Base-by-base conservation (phyloP, 2,329 filamentous ascomycete species). In the Cladophialophora exuberans region DNA sequence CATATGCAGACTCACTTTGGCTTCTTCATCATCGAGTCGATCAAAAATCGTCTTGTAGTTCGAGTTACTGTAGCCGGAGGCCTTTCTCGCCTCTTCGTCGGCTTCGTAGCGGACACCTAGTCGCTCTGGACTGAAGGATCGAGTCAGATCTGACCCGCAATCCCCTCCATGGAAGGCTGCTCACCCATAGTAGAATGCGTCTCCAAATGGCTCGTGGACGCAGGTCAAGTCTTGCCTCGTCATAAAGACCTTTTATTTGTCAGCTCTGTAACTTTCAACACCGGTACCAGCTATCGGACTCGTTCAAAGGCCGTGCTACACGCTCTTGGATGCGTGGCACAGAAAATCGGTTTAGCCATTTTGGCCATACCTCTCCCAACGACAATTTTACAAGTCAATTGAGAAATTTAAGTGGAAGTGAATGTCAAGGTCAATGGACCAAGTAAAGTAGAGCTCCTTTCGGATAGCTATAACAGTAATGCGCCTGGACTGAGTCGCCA, bases 281-380 rank as follows among this genome's bases (percentile, higher is more conserved):
- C 22, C 33, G 25, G 17, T 23, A 53, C 10, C 36, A 33, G 42
- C 50, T 23, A 26, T 26, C 36, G 25, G 51, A 95, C 93, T 73
- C 93, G 82, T 79, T 99, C 94, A 76, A 97, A 99, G 25, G 94
- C 94, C 44, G 94, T 97, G 54, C 92, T 97, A 78, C 92, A 97
- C 62, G 93, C 90, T 73, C 94, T 83, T 30, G 94, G 94, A 74
- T 97, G 93, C 66, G 94, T 97, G 54, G 87, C 90, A 67, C 94
- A 86, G 72, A 97, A 97, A 72, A 97, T 89, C 33, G 89, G 88
- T 69, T 86, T 94, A 25, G 59, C 62, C 61, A 64, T 64, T 54
- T 30, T 51, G 38, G 42, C 51, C 31, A 22, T 38, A 20, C 20
- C 35, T n/a, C 49, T 47, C 42, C 54, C 52, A 33, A 31, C 18